Evolutionary conservation across 768 basidiomycete genomes (phyloP), one percentile per base, ranked within the genome.

Genomic region (Hericium rajendrae): DNA sequence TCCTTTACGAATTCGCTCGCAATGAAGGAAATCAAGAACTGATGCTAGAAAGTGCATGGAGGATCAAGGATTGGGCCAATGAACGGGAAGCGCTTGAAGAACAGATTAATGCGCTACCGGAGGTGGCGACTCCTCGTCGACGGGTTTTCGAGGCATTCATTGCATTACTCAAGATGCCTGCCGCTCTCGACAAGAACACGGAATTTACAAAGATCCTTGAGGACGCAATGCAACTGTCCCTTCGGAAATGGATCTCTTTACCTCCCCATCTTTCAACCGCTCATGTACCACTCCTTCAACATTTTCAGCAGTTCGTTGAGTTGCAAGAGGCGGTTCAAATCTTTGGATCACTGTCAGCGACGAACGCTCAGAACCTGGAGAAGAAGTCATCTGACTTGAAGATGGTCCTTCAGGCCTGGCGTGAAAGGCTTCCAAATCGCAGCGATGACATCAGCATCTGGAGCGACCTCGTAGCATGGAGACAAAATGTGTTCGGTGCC

Each of bases 301-400:
- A 97, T 69, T 99, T 98, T 77, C 97, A 99, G 70, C 97, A 98
- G 69, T 97, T 97, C 63, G 94, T 99, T 41, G 97, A 99, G 71
- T 79, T 99, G 4, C 89, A 92, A 66, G 97, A 99, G 72, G 93
- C 97, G 15, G 87, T 90, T 48, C 88, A 91, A 60, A 97, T 99
- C 26, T 98, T 98, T 64, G 87, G 88, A 12, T 92, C 88, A 13
- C 78, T 99, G 20, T 85, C 89, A 0, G 81, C 82, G 56, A 98
- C 97, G 4, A 97, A 77, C 56, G 86, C 86, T 0, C 78, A 79
- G 67, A 99, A 97, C 67, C 74, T 98, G 59, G 95, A 98, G 71
- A 89, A 92, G 74, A 91, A 94, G 64, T 95, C 94, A 0, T 85
- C 85, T 2, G 97, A 99, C 67, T 77, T 98, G 61, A 99, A 98